These are phyloP conservation scores for Gelatoporia subvermispora DNA, from an alignment of 768 basidiomycete species.

Conservation along the genomic window DNA sequence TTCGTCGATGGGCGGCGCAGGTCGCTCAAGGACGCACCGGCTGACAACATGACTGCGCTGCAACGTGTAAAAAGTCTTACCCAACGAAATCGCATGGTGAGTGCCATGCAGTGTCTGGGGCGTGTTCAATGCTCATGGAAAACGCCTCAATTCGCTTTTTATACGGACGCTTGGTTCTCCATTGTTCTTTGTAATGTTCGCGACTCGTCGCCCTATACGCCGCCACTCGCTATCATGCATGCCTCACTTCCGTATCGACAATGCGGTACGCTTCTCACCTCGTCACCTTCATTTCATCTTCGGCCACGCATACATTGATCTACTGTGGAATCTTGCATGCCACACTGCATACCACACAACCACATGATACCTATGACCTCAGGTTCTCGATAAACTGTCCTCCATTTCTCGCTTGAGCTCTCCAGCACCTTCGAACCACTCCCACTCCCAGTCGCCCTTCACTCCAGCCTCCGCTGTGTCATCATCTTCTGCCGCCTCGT, in stretches of 20 bases:
- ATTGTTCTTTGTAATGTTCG: slow-evolving; percentile 1
- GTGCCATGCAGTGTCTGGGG: slow-evolving; percentile 20
- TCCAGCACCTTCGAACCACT: slow-evolving; percentile 41
- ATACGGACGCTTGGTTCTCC: neutral
- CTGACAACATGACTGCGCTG: slow-evolving; percentile 51
- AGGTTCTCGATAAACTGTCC: slow-evolving; percentile 70
- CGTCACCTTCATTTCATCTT: slow-evolving; percentile 13
- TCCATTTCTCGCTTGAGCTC: slow-evolving; percentile 52
- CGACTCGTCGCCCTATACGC: neutral
- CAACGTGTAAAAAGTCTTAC: slow-evolving; percentile 67
- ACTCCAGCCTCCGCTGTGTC: slow-evolving; percentile 31
- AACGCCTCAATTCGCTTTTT: neutral
- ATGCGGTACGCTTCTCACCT: neutral
- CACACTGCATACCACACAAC: too few species aligned
- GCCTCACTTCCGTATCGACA: neutral
- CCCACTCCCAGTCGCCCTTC: slow-evolving; percentile 32
- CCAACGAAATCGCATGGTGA: slow-evolving; percentile 69
- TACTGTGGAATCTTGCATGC: too few species aligned
- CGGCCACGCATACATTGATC: neutral
- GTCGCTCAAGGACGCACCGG: slow-evolving; percentile 23
- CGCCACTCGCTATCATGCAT: slow-evolving; percentile 1
- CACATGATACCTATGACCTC: slow-evolving; percentile 6
- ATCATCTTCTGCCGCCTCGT: slow-evolving; percentile 30
- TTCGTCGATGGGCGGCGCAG: slow-evolving; percentile 27
- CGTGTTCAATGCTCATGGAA: slow-evolving; percentile 12